Base-by-base conservation (phyloP, 1,284 basidiomycete genomes). In the Inonotus obliquus region DNA sequence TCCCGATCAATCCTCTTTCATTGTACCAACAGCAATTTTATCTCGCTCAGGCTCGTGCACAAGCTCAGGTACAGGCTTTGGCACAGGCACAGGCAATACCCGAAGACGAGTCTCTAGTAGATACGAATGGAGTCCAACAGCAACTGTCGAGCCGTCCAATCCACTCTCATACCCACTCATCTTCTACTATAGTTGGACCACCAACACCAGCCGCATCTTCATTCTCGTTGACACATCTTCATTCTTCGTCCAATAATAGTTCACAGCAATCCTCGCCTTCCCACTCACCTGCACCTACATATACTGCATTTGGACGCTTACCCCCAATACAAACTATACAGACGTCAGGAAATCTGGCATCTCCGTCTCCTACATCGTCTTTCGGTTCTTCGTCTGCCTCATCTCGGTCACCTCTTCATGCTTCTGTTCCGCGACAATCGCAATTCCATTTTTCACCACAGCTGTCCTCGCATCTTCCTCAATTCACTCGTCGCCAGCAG, bases 111-210 rank as follows among this genome's bases (percentile, higher is more conserved):
- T 47, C 55, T 51, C 32, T 17, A 53, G 23, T 38, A 45, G 27
- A 45, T 21, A 13, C 51, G 17, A 39, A 6, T 29, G 27, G 38
- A 27, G 32, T 14, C 13, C 38, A 14, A 14, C n/a, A 27, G 6
- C 53, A 54, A 9, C 25, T 49, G 38, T 10, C 29, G 44, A 45
- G 58, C 21, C 51, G 56, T 51, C 60, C 64, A 21, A 61, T 68
- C 29, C 73, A 73, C 59, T 65, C 69, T 2, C 74, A 75, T 60
- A 73, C 73, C 19, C 71, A 71, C 54, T 71, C 73, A 49, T 73
- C 69, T 59, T 74, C 75, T 19, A 74, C 74, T 9, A 68, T 74
- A 54, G 68, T 68, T 25, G 74, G 74, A 11, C 69, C 70, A 11
- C 72, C 74, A 1, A 72, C 73, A 10, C 71, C 74, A 5, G 70